phyloP scores from a whole-genome alignment of 768 basidiomycete species.

The Daedaleopsis sinensis region DNA sequence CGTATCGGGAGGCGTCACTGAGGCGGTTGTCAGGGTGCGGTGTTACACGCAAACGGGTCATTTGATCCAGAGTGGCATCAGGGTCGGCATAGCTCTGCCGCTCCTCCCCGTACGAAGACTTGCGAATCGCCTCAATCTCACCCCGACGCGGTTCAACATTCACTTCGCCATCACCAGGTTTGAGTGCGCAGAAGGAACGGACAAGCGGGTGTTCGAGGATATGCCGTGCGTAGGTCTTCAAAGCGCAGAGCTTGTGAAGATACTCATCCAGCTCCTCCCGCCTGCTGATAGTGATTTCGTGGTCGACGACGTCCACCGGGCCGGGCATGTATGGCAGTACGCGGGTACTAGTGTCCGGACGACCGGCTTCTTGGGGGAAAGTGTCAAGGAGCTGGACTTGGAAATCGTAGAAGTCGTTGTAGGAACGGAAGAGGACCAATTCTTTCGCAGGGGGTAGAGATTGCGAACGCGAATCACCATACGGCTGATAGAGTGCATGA shows the following conservation, averaged over 20 bases:
- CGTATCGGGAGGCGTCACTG: constrained; percentile 65
- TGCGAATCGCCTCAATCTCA: constrained; percentile 58
- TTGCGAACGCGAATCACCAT: constrained; percentile 57
- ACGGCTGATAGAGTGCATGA: constrained; percentile 87
- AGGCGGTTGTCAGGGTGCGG: constrained; percentile 46
- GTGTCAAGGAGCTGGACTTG: constrained; percentile 85
- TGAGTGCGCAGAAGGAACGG: constrained; percentile 80
- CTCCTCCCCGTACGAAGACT: constrained; percentile 19
- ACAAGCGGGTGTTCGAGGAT: constrained; percentile 82
- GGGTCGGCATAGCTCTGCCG: constrained; percentile 27
- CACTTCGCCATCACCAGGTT: constrained; percentile 83
- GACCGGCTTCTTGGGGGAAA: constrained; percentile 92
- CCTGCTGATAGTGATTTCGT: constrained; percentile 78
- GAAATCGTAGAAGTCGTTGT: constrained; percentile 98
- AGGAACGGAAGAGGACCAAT: constrained; percentile 90
- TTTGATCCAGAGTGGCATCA: constrained; percentile 46
- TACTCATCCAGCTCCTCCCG: constrained; percentile 89
- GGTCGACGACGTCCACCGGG: constrained; percentile 82
- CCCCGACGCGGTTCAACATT: constrained; percentile 60
- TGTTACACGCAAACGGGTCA: constrained; percentile 52
- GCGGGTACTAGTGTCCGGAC: constrained; percentile 62
- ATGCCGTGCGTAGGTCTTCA: constrained; percentile 74
- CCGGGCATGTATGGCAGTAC: constrained; percentile 98
- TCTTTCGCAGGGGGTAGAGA: constrained; percentile 68
- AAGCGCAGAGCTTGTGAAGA: constrained; percentile 73